Evolutionary conservation across 2,329 filamentous ascomycete species (phyloP), one percentile per base, ranked within the genome.

Genomic region (Arthroderma uncinatum): DNA sequence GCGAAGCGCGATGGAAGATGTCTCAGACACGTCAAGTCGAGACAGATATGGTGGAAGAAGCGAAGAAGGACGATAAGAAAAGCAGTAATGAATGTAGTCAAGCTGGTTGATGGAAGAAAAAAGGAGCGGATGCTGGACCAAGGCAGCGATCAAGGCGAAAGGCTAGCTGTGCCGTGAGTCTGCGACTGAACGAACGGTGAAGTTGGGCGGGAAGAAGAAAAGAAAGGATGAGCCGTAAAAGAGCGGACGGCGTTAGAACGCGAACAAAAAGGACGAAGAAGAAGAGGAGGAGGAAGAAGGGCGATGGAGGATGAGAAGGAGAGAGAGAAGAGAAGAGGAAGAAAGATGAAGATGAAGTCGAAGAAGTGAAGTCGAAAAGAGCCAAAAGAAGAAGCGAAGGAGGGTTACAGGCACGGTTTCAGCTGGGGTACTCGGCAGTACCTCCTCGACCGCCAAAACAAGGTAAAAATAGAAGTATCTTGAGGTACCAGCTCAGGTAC

Each of bases 231-330:
- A 69, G 73, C 74, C 74, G 74, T 76, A 69, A 78, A 78, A 68
- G 76, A 78, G 75, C 77, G 58, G 73, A 76, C 76, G 75, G 72
- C 64, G 71, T 70, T n/a, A n/a, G n/a, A n/a, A n/a, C n/a, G n/a
- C n/a, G n/a, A n/a, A n/a, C n/a, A 69, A 66, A 68, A 59, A 61
- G 55, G 62, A 50, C 61, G 64, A 63, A 28, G 33, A 39, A 52
- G 40, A 48, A 48, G 37, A 59, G 67, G 64, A 65, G 67, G 58
- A 58, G 59, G 63, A 62, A 55, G 61, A 64, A 63, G 60, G 62
- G 53, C 48, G 58, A 64, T 57, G 57, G 42, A 58, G 58, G 58
- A 52, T 30, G 54, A 58, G 54, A 57, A 59, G 56, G 58, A 58
- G 61, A 64, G 61, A 61, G 55, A 59, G 53, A 42, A 57, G 28